Evolutionary conservation across 495 filamentous ascomycete species (phyloP).

Genomic region (Penicillium silybi): DNA sequence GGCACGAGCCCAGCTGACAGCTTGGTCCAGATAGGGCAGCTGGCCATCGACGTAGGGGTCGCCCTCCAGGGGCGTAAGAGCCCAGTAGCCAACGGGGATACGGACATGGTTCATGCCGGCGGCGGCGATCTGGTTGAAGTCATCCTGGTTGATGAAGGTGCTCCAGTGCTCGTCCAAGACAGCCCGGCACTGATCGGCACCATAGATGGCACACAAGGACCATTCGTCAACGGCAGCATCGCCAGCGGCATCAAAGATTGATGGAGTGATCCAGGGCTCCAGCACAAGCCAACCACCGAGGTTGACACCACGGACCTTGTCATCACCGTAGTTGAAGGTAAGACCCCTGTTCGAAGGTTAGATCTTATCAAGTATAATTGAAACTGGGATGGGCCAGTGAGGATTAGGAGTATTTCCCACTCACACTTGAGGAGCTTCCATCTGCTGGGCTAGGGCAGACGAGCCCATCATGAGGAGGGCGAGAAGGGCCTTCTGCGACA

Average conservation of each 20-base stretch:
- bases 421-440: constrained; percentile 30
- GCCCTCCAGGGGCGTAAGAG: constrained; percentile 50
- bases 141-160: constrained; percentile 61
- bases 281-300: constrained; percentile 57
- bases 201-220: constrained; percentile 50
- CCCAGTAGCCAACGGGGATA: constrained; percentile 81
- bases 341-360: constrained; percentile 26
- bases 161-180: constrained; percentile 55
- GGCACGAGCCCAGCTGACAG: constrained; percentile 63
- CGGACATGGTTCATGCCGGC: constrained; percentile 71
- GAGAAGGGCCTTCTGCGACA: constrained; percentile 34
- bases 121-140: constrained; percentile 62
- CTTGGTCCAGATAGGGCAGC: constrained; percentile 59
- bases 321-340: constrained; percentile 40
- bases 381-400: not conserved
- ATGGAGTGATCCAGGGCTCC: constrained; percentile 65
- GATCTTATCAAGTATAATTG: not conserved
- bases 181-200: constrained; percentile 43
- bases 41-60: constrained; percentile 75
- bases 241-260: constrained; percentile 50
- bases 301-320: constrained; percentile 54
- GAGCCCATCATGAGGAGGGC: constrained; percentile 29
- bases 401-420: constrained; percentile 6
- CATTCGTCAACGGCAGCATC: constrained; percentile 60
- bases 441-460: constrained; percentile 23